Base-by-base conservation (phyloP, 225 moss, liverwort and hornwort species). In the Bryum argenteum region DNA sequence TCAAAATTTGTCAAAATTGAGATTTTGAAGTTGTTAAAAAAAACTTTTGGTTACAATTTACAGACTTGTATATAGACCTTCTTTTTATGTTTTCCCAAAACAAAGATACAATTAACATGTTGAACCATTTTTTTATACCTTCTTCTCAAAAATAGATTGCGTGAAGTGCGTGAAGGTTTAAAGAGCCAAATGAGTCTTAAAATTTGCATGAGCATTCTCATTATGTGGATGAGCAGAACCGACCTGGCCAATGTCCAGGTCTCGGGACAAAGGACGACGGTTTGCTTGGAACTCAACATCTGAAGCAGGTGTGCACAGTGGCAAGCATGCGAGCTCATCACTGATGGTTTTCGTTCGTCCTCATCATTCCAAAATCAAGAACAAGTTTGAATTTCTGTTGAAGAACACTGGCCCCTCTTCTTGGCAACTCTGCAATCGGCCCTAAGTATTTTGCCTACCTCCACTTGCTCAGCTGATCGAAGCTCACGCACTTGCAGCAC, bases 341-440 rank as follows among this genome's bases (percentile, higher is more conserved):
- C 20, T 72, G 70, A 71, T 66, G 17, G 10, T 28, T 24, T 41
- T 18, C 71, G 50, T 11, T 37, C 33, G 11, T 53, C 75, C 40
- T 59, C 59, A 79, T 76, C 73, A 76, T 72, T 41, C 54, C 22
- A 38, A 72, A 59, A 59, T 67, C 76, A 83, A 79, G 79, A 83
- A 83, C 16, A 50, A 83, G 2, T 60, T 64, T 73, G 69, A 79
- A 72, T 73, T 79, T 76, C 79, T 73, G 71, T 76, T 55, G 66
- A 61, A 18, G 66, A 61, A 18, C 18, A 61, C 0, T 6, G 14
- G 51, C 16, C 18, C 47, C 59, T 33, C 65, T 83, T 83, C 83
- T 83, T 83, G 83, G 79, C 83, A 43, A 45, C 50, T 39, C 42
- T 8, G 55, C 10, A 39, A 71, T 38, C 9, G 17, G 16, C 48